Base-by-base conservation (phyloP, 2,329 filamentous ascomycete genomes). In the Sporothrix mexicana region DNA sequence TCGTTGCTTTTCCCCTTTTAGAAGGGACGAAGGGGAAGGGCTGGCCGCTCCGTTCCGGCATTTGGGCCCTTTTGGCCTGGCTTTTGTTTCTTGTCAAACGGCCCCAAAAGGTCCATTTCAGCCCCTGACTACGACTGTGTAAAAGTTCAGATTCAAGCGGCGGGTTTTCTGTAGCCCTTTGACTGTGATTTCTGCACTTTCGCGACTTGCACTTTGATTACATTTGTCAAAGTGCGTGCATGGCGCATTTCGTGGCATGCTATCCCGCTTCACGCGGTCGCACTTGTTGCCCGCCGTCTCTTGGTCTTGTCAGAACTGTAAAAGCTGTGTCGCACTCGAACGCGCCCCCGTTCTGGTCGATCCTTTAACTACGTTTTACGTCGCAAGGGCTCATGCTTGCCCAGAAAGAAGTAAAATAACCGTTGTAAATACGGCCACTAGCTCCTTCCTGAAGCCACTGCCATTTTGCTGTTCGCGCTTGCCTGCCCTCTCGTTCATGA, bases 1-100 rank as follows among this genome's bases (percentile, higher is more conserved):
- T 67, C 66, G 66, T 17, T 53, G 45, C 12, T 69, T 59, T 45
- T 17, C 36, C 51, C 51, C 8, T 62, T 41, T 13, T 12, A 25
- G 64, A 51, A 67, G 5, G 41, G 10, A 20, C n/a, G 10, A 64
- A 2, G 17, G 59, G 59, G 17, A 13, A 25, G 61, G 61, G 66
- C 66, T 71, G 57, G 69, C 45, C 57, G 69, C 57, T 64, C 69
- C 69, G 55, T 71, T 71, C 69, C 53, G 51, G 53, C 67, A 9
- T 25, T 45, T 59, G 49, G 30, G 10, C 36, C 45, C 6, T 17
- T 41, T 8, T 68, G 25, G 25, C 7, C 30, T 55, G 20, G 15
- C 23, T 41, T 30, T 23, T 55, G 7, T 15, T 64, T 9, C 61
- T 66, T 15, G 55, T 59, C 12, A 15, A 64, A 47, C 2, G 49